Evolutionary conservation across 306 rosid species (phyloP), one percentile per base, ranked within the genome.

Genomic region (Quillaja saponaria): DNA sequence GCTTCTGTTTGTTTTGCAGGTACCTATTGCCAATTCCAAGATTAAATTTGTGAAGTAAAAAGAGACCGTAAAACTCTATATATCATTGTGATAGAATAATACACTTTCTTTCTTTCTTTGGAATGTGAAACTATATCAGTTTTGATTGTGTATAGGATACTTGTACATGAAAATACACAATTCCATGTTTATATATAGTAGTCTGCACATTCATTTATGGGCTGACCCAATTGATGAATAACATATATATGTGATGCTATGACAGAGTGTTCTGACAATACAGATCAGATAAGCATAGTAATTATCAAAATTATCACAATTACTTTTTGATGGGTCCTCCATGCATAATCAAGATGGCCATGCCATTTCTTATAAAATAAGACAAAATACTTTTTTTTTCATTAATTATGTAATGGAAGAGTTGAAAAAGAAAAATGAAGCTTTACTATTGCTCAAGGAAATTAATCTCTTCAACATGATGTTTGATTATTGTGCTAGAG

Each of bases 11-110:
- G 54, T 70, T n/a, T n/a, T 78, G 79, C 86, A 75, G 85, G 19
- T 82, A 80, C 87, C 80, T 78, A 80, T 86, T 68, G 58, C 76
- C 79, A 68, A 57, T 78, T 80, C 77, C 84, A 65, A 69, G 45
- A 59, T 69, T 71, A 15, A 49, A 38, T 3, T 21, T 42, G 12
- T n/a, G 34, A 7, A 13, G 35, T 42, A 39, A 55, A 56, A 53
- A 42, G 60, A 33, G 13, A 41, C 13, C 35, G 19, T 1, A 25
- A 54, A 18, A 54, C n/a, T n/a, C n/a, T n/a, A 54, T 3, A 13
- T 4, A 42, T 44, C 31, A 39, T 3, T 18, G 17, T 50, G 16
- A 52, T 63, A 39, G 44, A 64, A 63, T 66, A 55, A 18, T 49
- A 15, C 65, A 55, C 69, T 58, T 64, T 34, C 53, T 54, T 56